Base-by-base conservation (phyloP, 768 basidiomycete species). In the Thelephora ganbajun region DNA sequence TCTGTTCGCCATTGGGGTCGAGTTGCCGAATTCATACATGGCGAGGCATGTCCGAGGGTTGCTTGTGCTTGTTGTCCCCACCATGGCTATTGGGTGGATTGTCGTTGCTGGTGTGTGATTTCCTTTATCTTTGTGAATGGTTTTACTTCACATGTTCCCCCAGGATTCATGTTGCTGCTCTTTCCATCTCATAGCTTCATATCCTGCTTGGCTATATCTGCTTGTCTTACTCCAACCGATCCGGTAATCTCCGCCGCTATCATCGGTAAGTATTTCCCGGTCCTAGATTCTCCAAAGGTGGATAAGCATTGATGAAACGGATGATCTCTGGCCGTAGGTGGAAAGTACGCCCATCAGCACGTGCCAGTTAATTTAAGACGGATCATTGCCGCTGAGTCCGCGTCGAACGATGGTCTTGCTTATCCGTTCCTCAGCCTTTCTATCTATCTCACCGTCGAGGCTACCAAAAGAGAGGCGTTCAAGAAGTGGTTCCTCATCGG, bases 1-100 rank as follows among this genome's bases (percentile, higher is more conserved):
- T 22, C 76, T 98, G 1, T 99, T 99, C 56, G 87, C 93, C 6
- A 89, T 97, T 30, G 94, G 94, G 2, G 89, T 94, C 20, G 93
- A 99, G 61, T 69, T 98, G 33, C 93, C 94, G 0, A 69, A 76
- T 48, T 75, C 79, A 1, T 97, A 97, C 67, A 78, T 97, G 72
- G 69, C 69, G 20, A 72, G 80, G 23, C 89, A 94, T 56, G 84
- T 76, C 36, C 81, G 73, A 55, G 77, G 86, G 35, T 64, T 88
- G 0, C 50, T 79, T 2, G 59, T 74, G 35, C 75, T 87, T 75
- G 79, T 88, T 14, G 71, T 88, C 0, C 85, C 86, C 2, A 87
- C 85, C 1, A 89, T 89, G 86, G 80, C 83, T 14, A 76, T 83
- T 53, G 82, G 85, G 35, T 84, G 93, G 93, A 48, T 91, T 49